phyloP scores from a whole-genome alignment of 2,329 filamentous ascomycete genomes.

The Trichothecium roseum region DNA sequence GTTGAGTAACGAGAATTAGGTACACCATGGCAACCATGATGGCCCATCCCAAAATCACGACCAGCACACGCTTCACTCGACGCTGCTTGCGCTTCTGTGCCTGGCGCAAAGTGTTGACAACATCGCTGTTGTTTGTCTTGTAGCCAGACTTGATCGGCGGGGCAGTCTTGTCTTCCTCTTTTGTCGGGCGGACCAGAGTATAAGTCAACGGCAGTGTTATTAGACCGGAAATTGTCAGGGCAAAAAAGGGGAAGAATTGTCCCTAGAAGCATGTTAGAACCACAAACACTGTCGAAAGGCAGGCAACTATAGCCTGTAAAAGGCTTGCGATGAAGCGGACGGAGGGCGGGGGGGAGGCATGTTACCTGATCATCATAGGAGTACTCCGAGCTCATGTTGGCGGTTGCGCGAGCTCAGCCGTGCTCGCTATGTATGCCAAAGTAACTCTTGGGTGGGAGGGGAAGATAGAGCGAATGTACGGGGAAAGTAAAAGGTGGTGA shows the following conservation, averaged over 20 bases:
- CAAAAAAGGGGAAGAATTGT: constrained; percentile 98
- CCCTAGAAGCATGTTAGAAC: constrained; percentile 41
- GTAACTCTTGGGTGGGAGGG: neutral
- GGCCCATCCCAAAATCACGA: constrained; percentile 68
- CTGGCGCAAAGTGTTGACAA: constrained; percentile 72
- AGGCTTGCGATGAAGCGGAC: neutral
- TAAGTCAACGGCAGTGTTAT: constrained; percentile 88
- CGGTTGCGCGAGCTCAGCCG: constrained; percentile 24
- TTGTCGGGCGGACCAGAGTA: constrained; percentile 70
- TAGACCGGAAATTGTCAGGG: constrained; percentile 79
- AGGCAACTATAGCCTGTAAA: too few species aligned
- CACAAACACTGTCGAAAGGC: neutral
- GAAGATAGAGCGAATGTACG: constrained; percentile 8
- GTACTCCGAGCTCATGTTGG: constrained; percentile 85
- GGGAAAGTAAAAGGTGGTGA: constrained; percentile 2
- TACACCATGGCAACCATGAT: constrained; percentile 88
- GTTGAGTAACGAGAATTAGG: constrained; percentile 71
- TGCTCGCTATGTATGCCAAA: constrained; percentile 11
- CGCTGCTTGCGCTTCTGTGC: constrained; percentile 86
- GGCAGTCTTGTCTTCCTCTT: constrained; percentile 67
- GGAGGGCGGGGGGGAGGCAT: neutral
- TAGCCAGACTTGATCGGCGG: constrained; percentile 75
- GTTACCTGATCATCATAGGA: constrained; percentile 88
- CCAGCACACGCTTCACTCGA: constrained; percentile 72
- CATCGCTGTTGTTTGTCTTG: constrained; percentile 69